phyloP scores from a whole-genome alignment of 148 eudicot species.

The Pharnaceum exiguum region DNA sequence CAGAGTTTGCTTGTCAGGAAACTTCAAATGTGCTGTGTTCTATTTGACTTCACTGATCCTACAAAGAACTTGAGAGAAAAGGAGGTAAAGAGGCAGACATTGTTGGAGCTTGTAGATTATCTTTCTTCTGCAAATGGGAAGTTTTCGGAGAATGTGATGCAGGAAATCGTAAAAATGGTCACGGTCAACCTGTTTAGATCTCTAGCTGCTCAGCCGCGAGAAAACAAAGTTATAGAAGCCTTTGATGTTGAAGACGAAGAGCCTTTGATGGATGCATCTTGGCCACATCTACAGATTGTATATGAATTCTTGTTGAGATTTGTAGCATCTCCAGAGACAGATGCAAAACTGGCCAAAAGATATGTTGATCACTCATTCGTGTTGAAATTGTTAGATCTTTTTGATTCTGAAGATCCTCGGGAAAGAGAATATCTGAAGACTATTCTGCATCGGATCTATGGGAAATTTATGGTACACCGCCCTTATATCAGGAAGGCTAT shows the following conservation, averaged over 20 bases:
- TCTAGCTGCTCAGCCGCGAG: conserved; percentile 40
- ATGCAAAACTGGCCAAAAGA: conserved; percentile 59
- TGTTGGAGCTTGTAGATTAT: conserved; percentile 60
- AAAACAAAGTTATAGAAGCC: conserved; percentile 44
- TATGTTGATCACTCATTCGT: conserved; percentile 63
- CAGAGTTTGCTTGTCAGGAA: conserved; percentile 45
- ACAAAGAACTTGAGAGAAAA: conserved; percentile 53
- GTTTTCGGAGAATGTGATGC: conserved; percentile 51
- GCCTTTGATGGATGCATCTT: conserved; percentile 65
- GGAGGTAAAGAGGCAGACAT: conserved; percentile 57
- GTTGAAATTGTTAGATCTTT: conserved; percentile 53
- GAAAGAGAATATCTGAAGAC: conserved; percentile 76
- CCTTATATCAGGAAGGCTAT: conserved; percentile 68
- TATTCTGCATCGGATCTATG: conserved; percentile 64
- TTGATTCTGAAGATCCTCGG: conserved; percentile 80
- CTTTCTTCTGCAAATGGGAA: conserved; percentile 46
- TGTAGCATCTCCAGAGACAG: conserved; percentile 62
- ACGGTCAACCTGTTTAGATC: conserved; percentile 55
- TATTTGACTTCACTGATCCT: conserved; percentile 54
- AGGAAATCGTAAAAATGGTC: conserved; percentile 56
- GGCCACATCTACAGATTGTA: conserved; percentile 68
- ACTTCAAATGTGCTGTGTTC: conserved; percentile 44
- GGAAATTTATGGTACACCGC: conserved; percentile 78
- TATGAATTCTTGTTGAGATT: conserved; percentile 60
- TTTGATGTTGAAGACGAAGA: conserved; percentile 71